Evolutionary conservation across 768 basidiomycete genomes (phyloP), one percentile per base, ranked within the genome.

Genomic region (Russula ochroleuca): DNA sequence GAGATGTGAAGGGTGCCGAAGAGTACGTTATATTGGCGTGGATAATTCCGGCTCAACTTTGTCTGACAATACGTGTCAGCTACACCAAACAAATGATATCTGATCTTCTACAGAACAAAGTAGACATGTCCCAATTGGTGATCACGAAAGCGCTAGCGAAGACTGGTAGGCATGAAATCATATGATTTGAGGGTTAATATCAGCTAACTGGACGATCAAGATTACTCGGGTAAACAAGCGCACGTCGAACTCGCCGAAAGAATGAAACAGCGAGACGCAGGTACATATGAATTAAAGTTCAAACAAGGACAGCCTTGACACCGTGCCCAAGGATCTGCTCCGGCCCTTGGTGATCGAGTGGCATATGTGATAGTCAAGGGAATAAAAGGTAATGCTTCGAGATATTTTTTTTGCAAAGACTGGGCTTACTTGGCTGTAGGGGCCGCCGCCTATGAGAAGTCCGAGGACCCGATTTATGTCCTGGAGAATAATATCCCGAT

Each of bases 361-460:
- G 96, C 97, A 6, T 99, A 98, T 78, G 96, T 98, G 48, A 98
- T 99, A 72, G 83, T 98, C 73, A 98, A 99, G 74, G 93, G 92
- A 5, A 88, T 90, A 65, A 98, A 96, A 79, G 93, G 91, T 89
- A 63, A 3, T 2, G 10, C 5, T 43, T 9, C 21, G 14, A 14
- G 4, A 38, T 28, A 5, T 28, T 38, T 38, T 37, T 9, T n/a
- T n/a, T 53, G 9, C 17, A 35, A n/a, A 23, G 25, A 10, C 31
- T 10, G 31, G 53, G 33, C 59, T 63, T 33, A 55, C 52, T 57
- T 31, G 9, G 31, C n/a, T 48, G 53, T 56, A 92, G 92, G 93
- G 69, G 96, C 97, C 14, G 94, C 94, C 17, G 97, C 96, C 17
- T 99, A 97, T 69, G 96, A 98, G 73, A 98, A 98, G 74, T 98